phyloP scores from a whole-genome alignment of 306 rosid genomes.

The Cyclanthera cordifolia region DNA sequence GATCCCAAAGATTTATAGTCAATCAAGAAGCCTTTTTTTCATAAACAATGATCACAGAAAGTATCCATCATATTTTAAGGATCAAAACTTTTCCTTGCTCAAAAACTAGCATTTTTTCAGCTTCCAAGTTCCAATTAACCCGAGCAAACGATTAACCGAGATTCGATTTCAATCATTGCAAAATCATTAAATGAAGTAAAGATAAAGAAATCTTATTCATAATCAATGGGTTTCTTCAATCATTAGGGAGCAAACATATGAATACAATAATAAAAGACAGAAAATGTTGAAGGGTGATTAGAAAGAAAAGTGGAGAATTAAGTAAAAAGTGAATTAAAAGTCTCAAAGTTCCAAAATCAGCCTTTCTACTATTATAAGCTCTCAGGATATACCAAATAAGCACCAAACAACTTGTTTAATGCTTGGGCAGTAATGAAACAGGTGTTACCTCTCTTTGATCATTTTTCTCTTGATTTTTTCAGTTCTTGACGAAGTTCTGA shows the following conservation, averaged over 20 bases:
- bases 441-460: neutral
- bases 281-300: neutral
- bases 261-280: too few relatives aligned
- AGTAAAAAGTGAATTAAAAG: constrained; percentile 9
- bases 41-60: too few relatives aligned
- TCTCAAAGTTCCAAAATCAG: constrained; percentile 13
- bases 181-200: neutral
- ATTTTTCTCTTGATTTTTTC: constrained; percentile 12
- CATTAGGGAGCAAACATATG: too few relatives aligned
- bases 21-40: too few relatives aligned
- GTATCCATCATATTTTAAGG: too few relatives aligned
- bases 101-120: neutral
- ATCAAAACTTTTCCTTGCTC: neutral
- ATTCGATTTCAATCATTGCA: neutral
- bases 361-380: neutral
- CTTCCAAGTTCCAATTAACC: neutral
- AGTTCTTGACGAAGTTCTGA: constrained; percentile 55
- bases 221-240: too few relatives aligned
- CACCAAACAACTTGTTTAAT: too few relatives aligned
- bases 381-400: neutral
- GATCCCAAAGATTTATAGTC: neutral
- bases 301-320: constrained; percentile 2
- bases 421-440: too few relatives aligned
- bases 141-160: neutral
- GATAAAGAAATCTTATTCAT: neutral